These are phyloP conservation scores for Fusarium burgessii DNA, from an alignment of 2,329 filamentous ascomycete species.

Conservation along the genomic window DNA sequence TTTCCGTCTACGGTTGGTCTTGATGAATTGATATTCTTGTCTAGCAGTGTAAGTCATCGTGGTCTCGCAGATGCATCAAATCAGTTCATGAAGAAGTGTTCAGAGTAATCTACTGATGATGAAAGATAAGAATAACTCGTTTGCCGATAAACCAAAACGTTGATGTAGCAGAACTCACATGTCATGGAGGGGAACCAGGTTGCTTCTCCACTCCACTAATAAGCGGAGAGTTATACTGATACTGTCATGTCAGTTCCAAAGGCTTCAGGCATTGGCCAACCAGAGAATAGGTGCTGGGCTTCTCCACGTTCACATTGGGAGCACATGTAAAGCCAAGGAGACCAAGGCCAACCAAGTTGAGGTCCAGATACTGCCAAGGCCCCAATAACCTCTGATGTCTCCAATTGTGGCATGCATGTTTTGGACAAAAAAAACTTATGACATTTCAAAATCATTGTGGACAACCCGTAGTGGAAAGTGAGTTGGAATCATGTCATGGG, in stretches of 20 bases:
- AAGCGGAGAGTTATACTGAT: background rate
- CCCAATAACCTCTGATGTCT: background rate
- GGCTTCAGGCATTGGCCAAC: slow-evolving; percentile 26
- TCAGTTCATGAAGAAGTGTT: background rate
- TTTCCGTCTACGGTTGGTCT: slow-evolving; percentile 30
- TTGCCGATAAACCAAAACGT: background rate
- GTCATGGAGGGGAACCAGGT: background rate
- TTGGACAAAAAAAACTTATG: background rate
- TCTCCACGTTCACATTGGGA: background rate
- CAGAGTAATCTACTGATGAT: background rate
- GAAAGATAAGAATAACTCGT: background rate
- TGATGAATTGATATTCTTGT: slow-evolving; percentile 27
- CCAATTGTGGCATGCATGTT: background rate
- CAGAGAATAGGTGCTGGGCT: background rate
- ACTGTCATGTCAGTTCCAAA: background rate
- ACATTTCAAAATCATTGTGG: background rate
- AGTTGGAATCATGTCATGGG: background rate
- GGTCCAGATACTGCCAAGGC: background rate
- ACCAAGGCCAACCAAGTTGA: background rate
- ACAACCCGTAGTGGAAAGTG: background rate
- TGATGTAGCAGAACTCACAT: slow-evolving; percentile 1
- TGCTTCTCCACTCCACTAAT: slow-evolving; percentile 22
- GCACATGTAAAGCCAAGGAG: background rate
- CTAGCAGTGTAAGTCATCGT: background rate
- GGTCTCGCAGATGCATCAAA: background rate